Base-by-base conservation (phyloP, 768 basidiomycete genomes). In the Dictyophora rubrovolvata region DNA sequence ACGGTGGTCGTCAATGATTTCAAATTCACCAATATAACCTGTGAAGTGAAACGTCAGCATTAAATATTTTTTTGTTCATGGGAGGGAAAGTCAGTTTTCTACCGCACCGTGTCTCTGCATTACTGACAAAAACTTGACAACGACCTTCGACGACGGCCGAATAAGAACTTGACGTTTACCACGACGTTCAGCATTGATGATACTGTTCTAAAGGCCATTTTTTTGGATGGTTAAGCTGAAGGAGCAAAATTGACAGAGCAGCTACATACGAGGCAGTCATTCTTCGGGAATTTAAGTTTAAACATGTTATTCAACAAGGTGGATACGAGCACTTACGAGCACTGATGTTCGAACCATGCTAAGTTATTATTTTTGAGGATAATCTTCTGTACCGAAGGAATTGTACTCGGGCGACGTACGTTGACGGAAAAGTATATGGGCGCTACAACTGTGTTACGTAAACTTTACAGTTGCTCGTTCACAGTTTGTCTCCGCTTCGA, bases 151-250 rank as follows among this genome's bases (percentile, higher is more conserved):
- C 4, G 89, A 92, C 58, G 96, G 96, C 54, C 95, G 86, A 74
- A 99, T 84, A 68, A 99, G 87, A 63, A 99, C 96, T 78, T 99
- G 96, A 69, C 96, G 92, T 81, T 99, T 99, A 69, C 96, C 96
- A 70, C 93, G 90, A 72, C 93, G 92, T 80, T 98, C 96, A 70
- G 96, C 96, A 66, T 99, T 99, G 85, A 96, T 92, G 66, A 97
- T 96, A 84, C 90, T 95, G 85, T 95, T 97, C 84, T 87, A 71
- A 17, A 46, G 3, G 11, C 22, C 23, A 47, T 16, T 33, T 50
- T 35, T 60, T 54, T 52, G 59, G 62, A 12, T 5, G 5, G 42
- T 42, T 7, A 28, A 28, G 28, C 48, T 7, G 33, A 10, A 22
- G 20, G 59, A 69, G 28, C 28, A 28, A 28, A 28, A 28, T 28